Evolutionary conservation across 495 filamentous ascomycete species (phyloP).

Genomic region (Penicillium odoratum): DNA sequence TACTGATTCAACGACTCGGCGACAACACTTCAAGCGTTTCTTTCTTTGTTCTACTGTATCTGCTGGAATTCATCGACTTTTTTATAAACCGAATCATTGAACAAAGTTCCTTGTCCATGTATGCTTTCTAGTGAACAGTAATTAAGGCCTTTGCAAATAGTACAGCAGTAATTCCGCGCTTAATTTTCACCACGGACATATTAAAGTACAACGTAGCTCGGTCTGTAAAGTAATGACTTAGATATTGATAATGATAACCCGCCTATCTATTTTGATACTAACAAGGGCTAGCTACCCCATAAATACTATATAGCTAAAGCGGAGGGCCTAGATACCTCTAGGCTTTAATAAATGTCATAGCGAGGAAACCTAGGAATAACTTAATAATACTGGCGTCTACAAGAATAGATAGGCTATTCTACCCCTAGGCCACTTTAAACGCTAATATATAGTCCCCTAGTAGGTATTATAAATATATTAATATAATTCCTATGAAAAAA

Average conservation of each 20-base stretch:
- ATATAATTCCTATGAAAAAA: not conserved
- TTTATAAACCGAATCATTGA: no score
- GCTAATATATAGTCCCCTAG: not conserved
- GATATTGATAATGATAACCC: not conserved
- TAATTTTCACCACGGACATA: no score
- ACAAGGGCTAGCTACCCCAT: slow-evolving; percentile 21
- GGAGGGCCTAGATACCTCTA: slow-evolving; percentile 28
- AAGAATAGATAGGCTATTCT: not conserved
- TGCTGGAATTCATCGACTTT: no score
- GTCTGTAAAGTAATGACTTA: no score
- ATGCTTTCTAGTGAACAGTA: no score
- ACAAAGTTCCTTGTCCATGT: no score
- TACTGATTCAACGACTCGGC: no score
- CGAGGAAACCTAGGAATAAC: not conserved
- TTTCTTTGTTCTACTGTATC: no score
- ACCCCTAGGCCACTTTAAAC: not conserved
- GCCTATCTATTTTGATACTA: not conserved
- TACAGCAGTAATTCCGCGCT: no score
- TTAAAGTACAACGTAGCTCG: no score
- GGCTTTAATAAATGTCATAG: slow-evolving; percentile 31
- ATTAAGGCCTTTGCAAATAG: no score
- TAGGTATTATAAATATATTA: not conserved
- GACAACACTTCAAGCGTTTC: no score
- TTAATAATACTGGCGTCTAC: not conserved
- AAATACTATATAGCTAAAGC: slow-evolving; percentile 29